Conservation (phyloP, 2,329 filamentous ascomycete genomes). For the Paracamarosporium sp. region DNA sequence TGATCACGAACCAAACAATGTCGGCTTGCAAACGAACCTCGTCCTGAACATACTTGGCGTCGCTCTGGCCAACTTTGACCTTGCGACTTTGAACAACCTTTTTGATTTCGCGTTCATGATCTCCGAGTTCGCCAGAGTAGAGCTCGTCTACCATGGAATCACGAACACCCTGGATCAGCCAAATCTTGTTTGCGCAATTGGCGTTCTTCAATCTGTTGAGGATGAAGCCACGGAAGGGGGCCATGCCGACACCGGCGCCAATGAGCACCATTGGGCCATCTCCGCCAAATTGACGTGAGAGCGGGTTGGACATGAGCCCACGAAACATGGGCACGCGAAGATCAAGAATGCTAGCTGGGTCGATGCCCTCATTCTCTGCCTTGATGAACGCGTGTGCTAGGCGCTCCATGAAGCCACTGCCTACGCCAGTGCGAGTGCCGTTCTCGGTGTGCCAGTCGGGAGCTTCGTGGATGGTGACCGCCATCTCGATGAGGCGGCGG, state of each 20-base stretch:
- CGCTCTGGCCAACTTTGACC: conserved; percentile 56
- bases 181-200: conserved; percentile 97
- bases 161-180: conserved; percentile 93
- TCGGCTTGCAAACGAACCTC: conserved; percentile 91
- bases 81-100: conserved; percentile 59
- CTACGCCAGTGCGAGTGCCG: conserved; percentile 75
- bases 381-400: conserved; percentile 76
- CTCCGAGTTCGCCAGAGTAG: conserved; percentile 95
- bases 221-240: conserved; percentile 96
- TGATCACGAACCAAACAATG: conserved; percentile 98
- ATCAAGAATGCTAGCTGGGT: conserved; percentile 58
- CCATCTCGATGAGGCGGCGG: conserved; percentile 88
- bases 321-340: conserved; percentile 96
- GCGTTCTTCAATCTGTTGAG: conserved; percentile 91
- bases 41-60: conserved; percentile 93
- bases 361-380: conserved; percentile 64
- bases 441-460: conserved; percentile 74
- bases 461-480: conserved; percentile 93
- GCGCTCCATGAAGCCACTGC: conserved; percentile 91
- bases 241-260: conserved; percentile 94
- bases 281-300: conserved; percentile 87
- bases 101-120: conserved; percentile 71
- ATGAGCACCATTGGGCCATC: conserved; percentile 98
- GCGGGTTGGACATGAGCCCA: conserved; percentile 94
- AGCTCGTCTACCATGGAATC: conserved; percentile 95